Evolutionary conservation across 2,329 filamentous ascomycete species (phyloP).

Genomic region (Tothia fuscella): DNA sequence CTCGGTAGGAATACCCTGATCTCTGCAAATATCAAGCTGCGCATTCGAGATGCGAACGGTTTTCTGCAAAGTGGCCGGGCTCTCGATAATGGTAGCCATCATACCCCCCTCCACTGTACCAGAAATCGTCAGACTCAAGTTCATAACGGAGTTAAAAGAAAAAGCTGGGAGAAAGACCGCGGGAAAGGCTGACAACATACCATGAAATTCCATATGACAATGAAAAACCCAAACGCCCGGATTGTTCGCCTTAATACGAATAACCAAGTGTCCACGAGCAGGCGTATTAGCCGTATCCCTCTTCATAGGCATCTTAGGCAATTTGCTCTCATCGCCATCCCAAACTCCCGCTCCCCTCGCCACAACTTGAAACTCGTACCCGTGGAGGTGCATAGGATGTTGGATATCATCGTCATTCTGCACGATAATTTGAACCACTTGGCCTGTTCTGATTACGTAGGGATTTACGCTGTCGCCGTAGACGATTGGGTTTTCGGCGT

Average conservation of each 20-base stretch:
- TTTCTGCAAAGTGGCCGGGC: slow-evolving; percentile 45
- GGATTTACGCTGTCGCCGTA: slow-evolving; percentile 38
- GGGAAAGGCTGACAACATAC: too few relatives aligned
- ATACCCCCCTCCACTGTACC: slow-evolving; percentile 29
- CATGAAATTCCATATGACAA: slow-evolving; percentile 28
- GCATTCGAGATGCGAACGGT: slow-evolving; percentile 36
- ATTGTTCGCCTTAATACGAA: slow-evolving; percentile 44
- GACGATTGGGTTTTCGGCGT: slow-evolving; percentile 28
- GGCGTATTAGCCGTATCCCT: slow-evolving; percentile 43
- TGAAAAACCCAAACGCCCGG: slow-evolving; percentile 25
- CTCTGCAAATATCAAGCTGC: slow-evolving; percentile 48
- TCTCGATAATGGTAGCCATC: slow-evolving; percentile 40
- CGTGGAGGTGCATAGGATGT: slow-evolving; percentile 67
- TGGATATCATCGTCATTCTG: slow-evolving; percentile 62
- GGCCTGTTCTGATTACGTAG: slow-evolving; percentile 53
- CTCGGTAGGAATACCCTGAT: slow-evolving; percentile 34
- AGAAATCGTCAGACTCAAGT: slow-evolving; percentile 33
- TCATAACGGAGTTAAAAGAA: slow-evolving; percentile 17
- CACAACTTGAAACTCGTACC: slow-evolving; percentile 57
- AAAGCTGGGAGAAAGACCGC: too few relatives aligned
- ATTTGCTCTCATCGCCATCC: slow-evolving; percentile 14
- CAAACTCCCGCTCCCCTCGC: not conserved
- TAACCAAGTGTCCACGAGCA: slow-evolving; percentile 42
- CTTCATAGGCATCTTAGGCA: slow-evolving; percentile 28
- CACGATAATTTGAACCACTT: slow-evolving; percentile 59